These are phyloP conservation scores for Sporisorium sorghi DNA, from an alignment of 1,284 basidiomycete species.

Conservation along the genomic window DNA sequence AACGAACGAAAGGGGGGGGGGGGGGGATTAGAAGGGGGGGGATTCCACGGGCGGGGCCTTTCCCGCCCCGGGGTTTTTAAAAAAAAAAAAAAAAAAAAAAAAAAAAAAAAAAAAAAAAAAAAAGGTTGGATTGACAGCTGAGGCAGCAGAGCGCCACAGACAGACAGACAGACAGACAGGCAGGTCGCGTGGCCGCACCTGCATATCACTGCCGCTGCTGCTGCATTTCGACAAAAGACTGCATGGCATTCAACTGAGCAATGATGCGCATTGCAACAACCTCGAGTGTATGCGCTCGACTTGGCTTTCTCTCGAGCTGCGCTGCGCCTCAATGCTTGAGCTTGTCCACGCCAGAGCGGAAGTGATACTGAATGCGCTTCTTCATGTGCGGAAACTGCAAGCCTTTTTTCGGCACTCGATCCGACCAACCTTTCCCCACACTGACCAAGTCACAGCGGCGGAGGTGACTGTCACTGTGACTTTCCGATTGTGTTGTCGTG, in stretches of 20 bases:
- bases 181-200: slow-evolving; percentile 5
- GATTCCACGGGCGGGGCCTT: neutral
- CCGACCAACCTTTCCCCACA: slow-evolving; percentile 4
- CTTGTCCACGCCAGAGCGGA: neutral
- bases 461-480: neutral
- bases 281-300: neutral
- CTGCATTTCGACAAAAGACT: slow-evolving; percentile 1
- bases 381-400: neutral
- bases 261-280: neutral
- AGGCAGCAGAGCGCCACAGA: neutral
- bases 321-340: neutral
- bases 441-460: neutral
- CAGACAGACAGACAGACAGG: too few species aligned
- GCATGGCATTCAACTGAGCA: neutral
- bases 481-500: neutral
- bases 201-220: neutral
- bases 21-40: neutral
- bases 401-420: neutral
- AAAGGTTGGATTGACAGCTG: neutral
- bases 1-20: neutral
- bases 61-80: neutral
- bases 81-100: neutral
- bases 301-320: neutral
- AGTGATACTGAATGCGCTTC: neutral
- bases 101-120: neutral